Base-by-base conservation (phyloP, 1,139 yeast genomes). In the Geotrichum klebahnii region DNA sequence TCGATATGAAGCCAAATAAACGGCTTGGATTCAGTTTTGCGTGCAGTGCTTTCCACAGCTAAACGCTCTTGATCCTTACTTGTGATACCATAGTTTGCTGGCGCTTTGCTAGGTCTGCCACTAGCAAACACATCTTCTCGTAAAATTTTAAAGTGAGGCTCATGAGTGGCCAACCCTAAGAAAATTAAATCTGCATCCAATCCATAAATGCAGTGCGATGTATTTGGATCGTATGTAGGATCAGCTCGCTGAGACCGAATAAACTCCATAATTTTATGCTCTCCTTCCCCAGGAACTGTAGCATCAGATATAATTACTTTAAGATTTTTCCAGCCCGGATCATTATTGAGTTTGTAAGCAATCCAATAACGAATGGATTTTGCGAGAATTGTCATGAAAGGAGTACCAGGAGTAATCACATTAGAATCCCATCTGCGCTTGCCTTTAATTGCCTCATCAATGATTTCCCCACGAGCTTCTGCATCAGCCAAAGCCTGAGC, bases 261-360 rank as follows among this genome's bases (percentile, higher is more conserved):
- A 63, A 82, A 94, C 61, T 87, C 88, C 98, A 92, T 92, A 60
- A 92, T 88, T 67, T 92, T 92, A 71, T 92, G 98, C 71, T 94
- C 98, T 66, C 99, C 99, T 75, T 94, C 98, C 57, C 99, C 99
- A 2, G 99, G 99, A n/a, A 89, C 97, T 59, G 92, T 92, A 58
- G 95, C 97, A 48, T 96, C 99, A 51, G 95, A 85, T 56, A 94
- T 80, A 35, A 94, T 79, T 51, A 94, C 82, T 59, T 89, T 80
- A 57, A 88, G 74, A 55, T 82, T 79, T 58, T 88, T 85, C 98
- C 98, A 94, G 50, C 84, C 88, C 4, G 95, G 80, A 63, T 94
- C 98, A 43, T 83, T 82, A 37, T 95, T 81, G 46, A 92, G 81
- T 67, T 94, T 94, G 65, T 87, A 88, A 59, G 90, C 92, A 52